These are phyloP conservation scores for Trichosporon sp. DNA, from an alignment of 1,284 basidiomycete species.

Conservation along the genomic window DNA sequence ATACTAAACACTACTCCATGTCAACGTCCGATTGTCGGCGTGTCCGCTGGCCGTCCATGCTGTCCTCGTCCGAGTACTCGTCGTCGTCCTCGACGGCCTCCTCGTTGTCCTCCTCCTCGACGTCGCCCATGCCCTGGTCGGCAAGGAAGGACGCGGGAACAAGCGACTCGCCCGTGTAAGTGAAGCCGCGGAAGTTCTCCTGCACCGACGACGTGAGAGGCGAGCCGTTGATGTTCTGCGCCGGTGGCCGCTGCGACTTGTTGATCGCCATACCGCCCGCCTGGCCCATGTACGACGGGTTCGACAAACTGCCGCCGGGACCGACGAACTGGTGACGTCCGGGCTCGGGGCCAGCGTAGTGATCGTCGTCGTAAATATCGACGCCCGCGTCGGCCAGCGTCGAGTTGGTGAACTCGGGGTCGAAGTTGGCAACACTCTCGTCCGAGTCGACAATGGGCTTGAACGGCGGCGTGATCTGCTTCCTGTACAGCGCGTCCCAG, in stretches of 20 bases:
- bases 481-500: constrained; percentile 80
- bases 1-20: constrained; percentile 43
- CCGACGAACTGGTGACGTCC: constrained; percentile 54
- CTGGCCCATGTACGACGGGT: constrained; percentile 42
- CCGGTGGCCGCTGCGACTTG: constrained; percentile 42
- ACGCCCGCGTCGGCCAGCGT: constrained; percentile 59
- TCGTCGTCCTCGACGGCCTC: constrained; percentile 53
- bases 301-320: constrained; percentile 51
- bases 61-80: constrained; percentile 53
- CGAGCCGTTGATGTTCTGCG: constrained; percentile 57
- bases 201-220: constrained; percentile 86
- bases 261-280: constrained; percentile 52
- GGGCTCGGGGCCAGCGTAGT: constrained; percentile 33
- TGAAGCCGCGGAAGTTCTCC: constrained; percentile 91
- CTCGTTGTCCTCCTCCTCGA: constrained; percentile 39
- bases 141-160: constrained; percentile 58
- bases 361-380: constrained; percentile 65
- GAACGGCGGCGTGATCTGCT: constrained; percentile 95
- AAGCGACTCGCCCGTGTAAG: constrained; percentile 81
- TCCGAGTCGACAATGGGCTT: constrained; percentile 98
- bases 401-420: constrained; percentile 86
- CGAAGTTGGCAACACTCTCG: constrained; percentile 96
- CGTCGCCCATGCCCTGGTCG: constrained; percentile 54
- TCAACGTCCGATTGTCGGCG: constrained; percentile 55
- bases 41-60: constrained; percentile 49